Percentiles rank a stretch among this genome's conserved stretches.
phyloP scores from a whole-genome alignment of 768 basidiomycete species.

The Leccinellum luteum region DNA sequence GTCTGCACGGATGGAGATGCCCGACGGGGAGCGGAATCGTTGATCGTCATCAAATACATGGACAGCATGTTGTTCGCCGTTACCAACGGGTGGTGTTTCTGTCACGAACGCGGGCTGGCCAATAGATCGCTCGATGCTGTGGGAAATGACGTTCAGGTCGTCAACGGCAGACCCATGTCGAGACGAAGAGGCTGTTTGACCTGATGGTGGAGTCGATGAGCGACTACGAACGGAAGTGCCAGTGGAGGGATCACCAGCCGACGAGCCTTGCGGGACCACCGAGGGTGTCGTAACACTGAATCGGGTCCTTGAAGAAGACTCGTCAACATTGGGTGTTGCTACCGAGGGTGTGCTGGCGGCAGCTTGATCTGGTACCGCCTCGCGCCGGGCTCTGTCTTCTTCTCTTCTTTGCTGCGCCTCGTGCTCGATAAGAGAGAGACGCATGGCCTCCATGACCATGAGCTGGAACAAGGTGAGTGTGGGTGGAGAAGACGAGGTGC shows the following conservation, averaged over 20 bases:
- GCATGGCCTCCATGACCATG: slow-evolving; percentile 99
- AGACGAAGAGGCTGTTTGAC: slow-evolving; percentile 35
- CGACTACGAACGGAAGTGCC: slow-evolving; percentile 20
- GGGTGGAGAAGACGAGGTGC: slow-evolving; percentile 4
- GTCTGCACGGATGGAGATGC: slow-evolving; percentile 4
- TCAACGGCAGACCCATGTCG: slow-evolving; percentile 24
- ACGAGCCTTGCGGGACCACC: slow-evolving; percentile 7
- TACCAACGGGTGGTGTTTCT: slow-evolving; percentile 6
- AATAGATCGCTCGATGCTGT: slow-evolving; percentile 27
- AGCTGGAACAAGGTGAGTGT: slow-evolving; percentile 48
- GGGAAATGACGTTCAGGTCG: slow-evolving; percentile 22
- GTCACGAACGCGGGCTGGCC: slow-evolving; percentile 18
- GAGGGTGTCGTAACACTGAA: slow-evolving; percentile 1
- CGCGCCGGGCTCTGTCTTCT: slow-evolving; percentile 62
- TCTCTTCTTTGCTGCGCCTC: slow-evolving; percentile 88
- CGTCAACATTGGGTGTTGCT: slow-evolving; percentile 2
- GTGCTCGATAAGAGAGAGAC: slow-evolving; percentile 89
- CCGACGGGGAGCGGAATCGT: slow-evolving; percentile 8
- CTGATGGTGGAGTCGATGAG: slow-evolving; percentile 33
- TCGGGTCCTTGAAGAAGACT: slow-evolving; percentile 7
- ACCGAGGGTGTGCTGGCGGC: slow-evolving; percentile 23
- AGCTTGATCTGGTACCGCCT: slow-evolving; percentile 38
- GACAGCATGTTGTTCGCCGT: slow-evolving; percentile 8
- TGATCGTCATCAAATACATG: slow-evolving; percentile 10
- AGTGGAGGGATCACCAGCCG: slow-evolving; percentile 11